Conservation (phyloP, 495 filamentous ascomycete species). For the Parathielavia hyrcaniae region DNA sequence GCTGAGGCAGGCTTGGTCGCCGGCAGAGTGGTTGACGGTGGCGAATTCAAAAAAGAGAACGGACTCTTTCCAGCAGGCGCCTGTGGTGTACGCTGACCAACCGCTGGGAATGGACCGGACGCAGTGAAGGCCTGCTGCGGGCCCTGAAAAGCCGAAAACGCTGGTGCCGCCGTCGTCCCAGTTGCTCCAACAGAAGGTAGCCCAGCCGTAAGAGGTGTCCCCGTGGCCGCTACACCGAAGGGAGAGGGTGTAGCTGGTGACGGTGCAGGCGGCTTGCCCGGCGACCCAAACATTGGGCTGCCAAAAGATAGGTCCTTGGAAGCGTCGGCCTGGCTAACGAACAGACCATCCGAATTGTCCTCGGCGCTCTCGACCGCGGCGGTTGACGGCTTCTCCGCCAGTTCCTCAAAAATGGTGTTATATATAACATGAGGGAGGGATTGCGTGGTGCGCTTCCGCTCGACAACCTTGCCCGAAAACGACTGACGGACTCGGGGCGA, state of each 20-base stretch:
- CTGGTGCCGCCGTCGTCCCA: neutral
- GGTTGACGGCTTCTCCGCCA: constrained; percentile 1
- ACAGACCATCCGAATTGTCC: constrained; percentile 24
- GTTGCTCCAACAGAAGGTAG: neutral
- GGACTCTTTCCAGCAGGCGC: constrained; percentile 2
- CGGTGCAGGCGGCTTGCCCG: neutral
- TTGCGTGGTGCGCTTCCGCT: constrained; percentile 42
- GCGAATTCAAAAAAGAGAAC: constrained; percentile 7
- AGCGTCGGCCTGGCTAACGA: constrained; percentile 23
- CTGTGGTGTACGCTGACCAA: neutral
- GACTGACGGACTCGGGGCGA: constrained; percentile 40
- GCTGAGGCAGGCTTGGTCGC: neutral
- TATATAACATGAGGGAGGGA: constrained; percentile 42
- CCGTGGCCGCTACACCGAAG: neutral
- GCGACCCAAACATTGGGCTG: neutral
- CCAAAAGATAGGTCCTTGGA: neutral
- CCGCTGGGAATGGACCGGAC: constrained; percentile 2
- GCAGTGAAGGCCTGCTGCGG: neutral
- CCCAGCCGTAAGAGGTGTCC: too few relatives aligned
- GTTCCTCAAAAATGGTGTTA: constrained; percentile 39
- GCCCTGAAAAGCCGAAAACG: neutral
- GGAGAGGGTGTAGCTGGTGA: neutral
- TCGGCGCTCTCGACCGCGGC: neutral
- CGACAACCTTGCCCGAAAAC: constrained; percentile 42
- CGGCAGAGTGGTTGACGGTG: neutral